These are phyloP conservation scores for Fusarium sp. DNA, from an alignment of 2,329 filamentous ascomycete species.

Conservation along the genomic window DNA sequence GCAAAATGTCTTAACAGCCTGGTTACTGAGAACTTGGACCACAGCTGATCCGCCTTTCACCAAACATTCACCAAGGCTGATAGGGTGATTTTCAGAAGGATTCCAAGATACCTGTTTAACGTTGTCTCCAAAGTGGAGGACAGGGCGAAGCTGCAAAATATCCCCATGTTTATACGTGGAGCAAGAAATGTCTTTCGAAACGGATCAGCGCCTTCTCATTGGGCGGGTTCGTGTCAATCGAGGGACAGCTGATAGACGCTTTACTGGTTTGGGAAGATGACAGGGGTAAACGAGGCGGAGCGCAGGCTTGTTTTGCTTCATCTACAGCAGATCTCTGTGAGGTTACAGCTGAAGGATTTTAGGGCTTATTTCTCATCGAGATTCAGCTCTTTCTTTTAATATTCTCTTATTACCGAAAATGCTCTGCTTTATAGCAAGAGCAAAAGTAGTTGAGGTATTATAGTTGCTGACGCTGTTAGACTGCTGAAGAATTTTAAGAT, in stretches of 20 bases:
- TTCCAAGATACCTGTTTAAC: not conserved
- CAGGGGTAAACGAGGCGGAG: not conserved
- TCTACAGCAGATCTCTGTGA: not conserved
- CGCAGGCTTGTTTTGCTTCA: not conserved
- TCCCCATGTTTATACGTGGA: slow-evolving; percentile 3
- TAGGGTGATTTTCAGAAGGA: not conserved
- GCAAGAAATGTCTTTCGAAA: not conserved
- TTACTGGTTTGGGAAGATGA: not conserved
- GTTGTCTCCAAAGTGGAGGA: not conserved
- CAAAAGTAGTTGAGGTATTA: too few relatives aligned
- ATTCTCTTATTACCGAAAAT: not conserved
- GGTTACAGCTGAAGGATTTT: slow-evolving; percentile 10
- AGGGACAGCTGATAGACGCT: not conserved
- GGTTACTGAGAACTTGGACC: not conserved
- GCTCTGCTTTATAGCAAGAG: too few relatives aligned
- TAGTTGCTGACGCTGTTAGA: too few relatives aligned
- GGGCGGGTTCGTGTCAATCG: not conserved
- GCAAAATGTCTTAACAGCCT: not conserved
- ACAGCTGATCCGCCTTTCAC: not conserved
- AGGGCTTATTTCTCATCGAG: slow-evolving; percentile 14
- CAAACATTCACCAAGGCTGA: not conserved
- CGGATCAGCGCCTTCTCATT: not conserved
- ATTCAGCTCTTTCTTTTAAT: not conserved
- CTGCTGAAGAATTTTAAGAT: too few relatives aligned
- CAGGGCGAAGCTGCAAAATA: not conserved